Evolutionary conservation across 495 filamentous ascomycete species (phyloP), one percentile per base, ranked within the genome.

Genomic region (Aspergillus affinis): DNA sequence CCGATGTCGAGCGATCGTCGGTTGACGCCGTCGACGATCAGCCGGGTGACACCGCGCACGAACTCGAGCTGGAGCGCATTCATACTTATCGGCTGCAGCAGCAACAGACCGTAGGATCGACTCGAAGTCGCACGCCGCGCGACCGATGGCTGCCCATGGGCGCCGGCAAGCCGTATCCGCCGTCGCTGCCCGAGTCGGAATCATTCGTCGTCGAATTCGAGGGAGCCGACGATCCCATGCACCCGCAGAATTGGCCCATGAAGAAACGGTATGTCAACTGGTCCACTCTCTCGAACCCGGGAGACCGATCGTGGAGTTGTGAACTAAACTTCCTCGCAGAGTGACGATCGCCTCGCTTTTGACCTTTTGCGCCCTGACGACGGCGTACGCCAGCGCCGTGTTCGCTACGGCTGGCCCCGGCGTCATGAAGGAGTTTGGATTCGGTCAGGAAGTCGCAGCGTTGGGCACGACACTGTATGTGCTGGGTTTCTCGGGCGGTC

Each of bases 171-270:
- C 73, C 74, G 12, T 77, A 76, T 60, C 78, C 80, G 7, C 75
- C 73, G 2, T 54, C 63, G 6, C 69, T 82, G 3, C 81, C 81
- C 4, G 69, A 73, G 29, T 66, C 69, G 8, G 72, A 79, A 2
- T 80, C 76, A 27, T 84, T 84, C 62, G 75, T 84, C 17, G 81
- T 85, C 9, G 80, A 84, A 56, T 85, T 83, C 57, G 75, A 79
- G 44, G 82, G 81, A 1, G 56, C 62, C 0, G 71, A 81, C 45
- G 81, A 83, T 61, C 78, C 78, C 0, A 66, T 72, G 49, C 72
- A 82, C 53, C 80, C 81, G 3, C 71, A 80, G 57, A 86, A 84
- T 68, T 84, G 81, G 73, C 56, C 65, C 0, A 61, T 70, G 50
- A 56, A 56, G 23, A 59, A 49, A 36, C 58, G 61, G 68, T 70